Conservation (phyloP, 768 basidiomycete genomes). For the Pleurotus ostreatus region DNA sequence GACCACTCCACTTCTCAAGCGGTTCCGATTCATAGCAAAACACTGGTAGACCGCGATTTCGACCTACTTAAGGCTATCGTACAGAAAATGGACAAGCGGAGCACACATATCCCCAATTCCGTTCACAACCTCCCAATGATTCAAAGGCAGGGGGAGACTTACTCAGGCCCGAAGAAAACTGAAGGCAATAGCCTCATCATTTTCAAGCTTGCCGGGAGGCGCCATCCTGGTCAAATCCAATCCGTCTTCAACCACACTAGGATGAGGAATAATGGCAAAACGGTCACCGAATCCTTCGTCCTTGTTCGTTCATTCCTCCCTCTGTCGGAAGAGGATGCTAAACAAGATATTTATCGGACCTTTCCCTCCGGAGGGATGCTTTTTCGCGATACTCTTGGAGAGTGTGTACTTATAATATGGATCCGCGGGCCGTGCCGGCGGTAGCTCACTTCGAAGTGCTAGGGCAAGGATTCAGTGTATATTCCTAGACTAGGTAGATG, state of each 20-base stretch:
- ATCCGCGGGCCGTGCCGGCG: no score
- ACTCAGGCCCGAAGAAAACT: not conserved
- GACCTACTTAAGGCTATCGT: not conserved
- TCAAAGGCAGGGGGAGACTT: not conserved
- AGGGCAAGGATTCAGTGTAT: no score
- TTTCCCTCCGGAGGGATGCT: slow-evolving; percentile 13
- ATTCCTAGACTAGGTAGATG: no score
- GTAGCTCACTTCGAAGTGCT: no score
- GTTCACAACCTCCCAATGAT: not conserved
- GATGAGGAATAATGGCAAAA: not conserved
- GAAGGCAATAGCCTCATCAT: slow-evolving; percentile 8
- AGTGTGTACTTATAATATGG: not conserved
- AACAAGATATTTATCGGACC: slow-evolving; percentile 9
- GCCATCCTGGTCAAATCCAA: slow-evolving; percentile 8
- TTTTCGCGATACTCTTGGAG: slow-evolving; percentile 6
- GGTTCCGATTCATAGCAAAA: not conserved
- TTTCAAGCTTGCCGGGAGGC: not conserved
- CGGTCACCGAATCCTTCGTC: slow-evolving; percentile 5
- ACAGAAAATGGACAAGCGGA: not conserved
- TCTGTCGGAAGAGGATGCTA: not conserved
- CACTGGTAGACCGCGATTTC: not conserved
- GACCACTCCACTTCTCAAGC: not conserved
- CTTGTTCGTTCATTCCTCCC: not conserved
- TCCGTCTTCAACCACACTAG: slow-evolving; percentile 10
- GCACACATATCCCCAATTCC: not conserved